Base-by-base conservation (phyloP, 2,329 filamentous ascomycete species). In the Triangularia verruculosa region DNA sequence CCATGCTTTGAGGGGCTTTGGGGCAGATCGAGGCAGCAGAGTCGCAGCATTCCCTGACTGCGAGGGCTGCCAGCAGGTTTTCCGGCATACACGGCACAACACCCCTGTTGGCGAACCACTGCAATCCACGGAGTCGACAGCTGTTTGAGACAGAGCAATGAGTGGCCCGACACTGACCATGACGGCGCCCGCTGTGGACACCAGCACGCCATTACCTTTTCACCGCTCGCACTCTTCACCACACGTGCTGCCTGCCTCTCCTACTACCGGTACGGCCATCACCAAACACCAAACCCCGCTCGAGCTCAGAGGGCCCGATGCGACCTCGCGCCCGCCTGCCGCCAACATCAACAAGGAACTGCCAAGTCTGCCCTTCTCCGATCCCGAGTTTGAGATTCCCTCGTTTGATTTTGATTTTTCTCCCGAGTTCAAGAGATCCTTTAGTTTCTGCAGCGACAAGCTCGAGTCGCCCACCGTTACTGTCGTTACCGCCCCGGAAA, bases 341-440 rank as follows among this genome's bases (percentile, higher is more conserved):
- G 70, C 71, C 32, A 68, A 69, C 61, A 72, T 68, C 69, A 65
- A 71, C 66, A 77, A 77, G 68, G 74, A 67, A 62, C 68, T 77
- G 17, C 76, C 77, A 47, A 74, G 69, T 61, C 71, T 79, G 22
- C 74, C 80, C 17, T 52, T 55, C 27, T 53, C 64, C 58, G n/a
- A 32, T 58, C 22, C 54, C 13, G 72, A 75, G 63, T 84, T 85
- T 72, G 82, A 84, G 63, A 74, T 86, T 32, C 80, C 82, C 39
- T 80, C 81, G 24, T 59, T 59, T 30, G 57, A 59, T 0, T 82
- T 86, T 72, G 80, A 84, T 66, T 77, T 82, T 69, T 78, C 78
- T 67, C 75, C 79, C 67, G 75, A 81, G 51, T 76, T 86, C 70
- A 79, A 83, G 68, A 78, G 79, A 4, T 78, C 77, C 17, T 72